Evolutionary conservation across 139 green algal species (phyloP).

Genomic region (Nannochloris sp.): DNA sequence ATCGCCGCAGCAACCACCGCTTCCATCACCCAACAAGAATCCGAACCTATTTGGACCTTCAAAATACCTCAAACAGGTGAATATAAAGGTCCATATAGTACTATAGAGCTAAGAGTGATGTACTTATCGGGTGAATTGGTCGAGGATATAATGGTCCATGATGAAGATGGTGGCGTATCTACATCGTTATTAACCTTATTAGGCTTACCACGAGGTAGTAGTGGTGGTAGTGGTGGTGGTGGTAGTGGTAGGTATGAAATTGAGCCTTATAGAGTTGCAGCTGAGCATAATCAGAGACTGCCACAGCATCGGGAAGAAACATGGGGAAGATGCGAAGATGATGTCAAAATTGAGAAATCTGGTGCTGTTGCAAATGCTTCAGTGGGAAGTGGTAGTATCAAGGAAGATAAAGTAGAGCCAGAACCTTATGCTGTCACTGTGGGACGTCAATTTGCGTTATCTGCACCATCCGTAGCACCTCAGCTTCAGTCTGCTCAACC

Average conservation of each 20-base stretch:
- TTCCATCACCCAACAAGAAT: not conserved
- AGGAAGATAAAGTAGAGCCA: no score
- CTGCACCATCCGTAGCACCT: no score
- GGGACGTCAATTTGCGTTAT: no score
- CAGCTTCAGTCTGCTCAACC: no score
- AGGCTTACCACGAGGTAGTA: not conserved
- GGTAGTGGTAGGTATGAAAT: not conserved
- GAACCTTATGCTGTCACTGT: no score
- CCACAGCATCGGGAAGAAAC: not conserved
- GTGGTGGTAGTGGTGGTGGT: not conserved
- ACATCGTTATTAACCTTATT: conserved; percentile 9
- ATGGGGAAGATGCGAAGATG: not conserved
- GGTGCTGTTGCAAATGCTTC: no score
- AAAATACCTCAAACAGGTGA: not conserved
- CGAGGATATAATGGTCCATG: conserved; percentile 12
- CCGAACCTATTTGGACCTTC: conserved; percentile 3
- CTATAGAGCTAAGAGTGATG: conserved; percentile 6
- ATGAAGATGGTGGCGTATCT: conserved; percentile 18
- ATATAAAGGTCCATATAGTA: conserved; percentile 14
- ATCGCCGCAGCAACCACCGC: not conserved
- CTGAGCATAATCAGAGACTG: not conserved
- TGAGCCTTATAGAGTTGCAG: not conserved
- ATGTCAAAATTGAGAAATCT: not conserved
- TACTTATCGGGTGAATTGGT: conserved; percentile 5
- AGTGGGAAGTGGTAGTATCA: no score